These are phyloP conservation scores for Pseudonectria foliicola DNA, from an alignment of 2,329 filamentous ascomycete genomes.

Conservation along the genomic window DNA sequence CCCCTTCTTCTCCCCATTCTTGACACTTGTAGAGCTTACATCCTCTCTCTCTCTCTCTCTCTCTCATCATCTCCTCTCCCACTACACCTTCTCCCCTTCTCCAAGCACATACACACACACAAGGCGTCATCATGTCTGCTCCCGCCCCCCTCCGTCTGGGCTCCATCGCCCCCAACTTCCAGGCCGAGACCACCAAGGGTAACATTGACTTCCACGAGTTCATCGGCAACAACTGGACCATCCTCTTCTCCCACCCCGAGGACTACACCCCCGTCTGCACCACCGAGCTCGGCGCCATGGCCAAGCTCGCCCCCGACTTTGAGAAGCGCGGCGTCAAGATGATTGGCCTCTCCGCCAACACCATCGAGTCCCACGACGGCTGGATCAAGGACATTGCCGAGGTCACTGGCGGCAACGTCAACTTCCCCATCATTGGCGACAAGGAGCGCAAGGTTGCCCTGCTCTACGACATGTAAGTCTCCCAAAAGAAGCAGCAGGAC, in stretches of 20 bases:
- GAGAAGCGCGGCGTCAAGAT: conserved; percentile 81
- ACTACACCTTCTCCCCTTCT: conserved; percentile 1
- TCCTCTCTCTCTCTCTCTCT: neutral
- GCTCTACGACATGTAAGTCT: conserved; percentile 66
- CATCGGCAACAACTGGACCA: conserved; percentile 70
- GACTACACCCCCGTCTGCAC: conserved; percentile 96
- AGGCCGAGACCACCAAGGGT: conserved; percentile 71
- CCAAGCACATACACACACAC: too few relatives aligned
- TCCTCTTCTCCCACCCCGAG: conserved; percentile 79
- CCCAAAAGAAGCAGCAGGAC: too few relatives aligned
- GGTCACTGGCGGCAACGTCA: conserved; percentile 61
- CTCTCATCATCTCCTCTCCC: neutral
- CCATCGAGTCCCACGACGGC: conserved; percentile 70
- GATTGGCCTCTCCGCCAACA: conserved; percentile 85
- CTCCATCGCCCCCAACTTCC: conserved; percentile 69
- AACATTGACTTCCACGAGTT: conserved; percentile 79
- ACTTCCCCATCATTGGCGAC: conserved; percentile 77
- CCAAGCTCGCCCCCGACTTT: conserved; percentile 84
- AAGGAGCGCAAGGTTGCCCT: conserved; percentile 69
- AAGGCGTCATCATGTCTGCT: conserved; percentile 22
- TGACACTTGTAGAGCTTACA: neutral
- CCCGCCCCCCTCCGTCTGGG: conserved; percentile 51
- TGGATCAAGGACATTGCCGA: conserved; percentile 90
- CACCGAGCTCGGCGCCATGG: conserved; percentile 88
- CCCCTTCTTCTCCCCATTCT: neutral